A percentile compares a stretch with the other conserved stretches of the same genome.
phyloP scores from a whole-genome alignment of 768 basidiomycete species.

The Phylloporus sp. region DNA sequence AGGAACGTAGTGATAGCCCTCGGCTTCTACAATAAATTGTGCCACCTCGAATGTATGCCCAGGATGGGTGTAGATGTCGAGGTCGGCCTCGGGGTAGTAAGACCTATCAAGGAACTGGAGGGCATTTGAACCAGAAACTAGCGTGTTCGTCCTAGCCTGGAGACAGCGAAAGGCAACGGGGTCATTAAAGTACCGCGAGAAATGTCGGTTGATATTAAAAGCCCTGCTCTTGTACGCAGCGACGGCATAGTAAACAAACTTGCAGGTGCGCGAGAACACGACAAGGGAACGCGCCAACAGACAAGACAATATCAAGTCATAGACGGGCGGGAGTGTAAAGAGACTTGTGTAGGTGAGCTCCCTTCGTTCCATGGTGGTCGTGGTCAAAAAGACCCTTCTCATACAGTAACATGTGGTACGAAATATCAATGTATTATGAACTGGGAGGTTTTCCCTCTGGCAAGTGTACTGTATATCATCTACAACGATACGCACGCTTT shows the following conservation, averaged over 20 bases:
- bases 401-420: no score
- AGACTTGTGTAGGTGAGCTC: background rate
- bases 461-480: no score
- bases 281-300: slow-evolving; percentile 28
- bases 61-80: slow-evolving; percentile 47
- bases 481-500: no score
- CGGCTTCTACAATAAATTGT: slow-evolving; percentile 28
- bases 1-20: slow-evolving; percentile 32
- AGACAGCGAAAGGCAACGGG: slow-evolving; percentile 41
- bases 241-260: slow-evolving; percentile 10
- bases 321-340: slow-evolving; percentile 19
- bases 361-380: slow-evolving; percentile 2
- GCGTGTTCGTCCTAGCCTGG: slow-evolving; percentile 39
- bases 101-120: slow-evolving; percentile 49
- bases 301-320: slow-evolving; percentile 16
- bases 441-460: no score
- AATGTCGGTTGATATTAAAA: slow-evolving; percentile 35
- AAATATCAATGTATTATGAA: no score
- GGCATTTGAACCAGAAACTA: slow-evolving; percentile 53
- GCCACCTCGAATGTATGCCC: slow-evolving; percentile 31
- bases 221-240: slow-evolving; percentile 23
- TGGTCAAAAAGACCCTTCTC: background rate
- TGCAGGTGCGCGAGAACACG: slow-evolving; percentile 21
- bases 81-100: slow-evolving; percentile 43
- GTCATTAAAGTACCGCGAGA: slow-evolving; percentile 35